Evolutionary conservation across 495 filamentous ascomycete genomes (phyloP), one percentile per base, ranked within the genome.

Genomic region (Neurospora discreta): DNA sequence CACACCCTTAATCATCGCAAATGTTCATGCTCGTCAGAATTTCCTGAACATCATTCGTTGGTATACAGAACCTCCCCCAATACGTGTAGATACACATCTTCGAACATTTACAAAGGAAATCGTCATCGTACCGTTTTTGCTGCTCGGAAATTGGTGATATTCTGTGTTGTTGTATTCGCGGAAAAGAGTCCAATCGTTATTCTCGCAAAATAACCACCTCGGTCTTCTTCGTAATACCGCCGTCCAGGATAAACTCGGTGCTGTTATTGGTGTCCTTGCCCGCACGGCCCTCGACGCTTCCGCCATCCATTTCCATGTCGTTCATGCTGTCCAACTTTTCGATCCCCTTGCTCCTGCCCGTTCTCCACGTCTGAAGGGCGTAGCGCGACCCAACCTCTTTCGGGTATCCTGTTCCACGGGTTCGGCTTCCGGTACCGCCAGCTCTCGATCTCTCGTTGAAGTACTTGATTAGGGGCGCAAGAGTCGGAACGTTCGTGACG

Each of bases 381-480:
- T 77, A 76, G 15, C 71, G 71, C 7, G 71, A 70, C 3, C 77
- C 78, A 1, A 73, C 46, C 6, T 73, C 38, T 0, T 58, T n/a
- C 5, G 91, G 90, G 16, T 87, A 80, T 68, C 88, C 90, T 26
- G 65, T 38, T 2, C 67, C 68, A 26, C 38, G 26, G 39, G 77
- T 87, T n/a, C 74, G 77, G 30, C 73, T 75, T 8, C 42, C 41
- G 18, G 70, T 70, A 30, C 69, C 43, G 71, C 67, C 69, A 0
- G 39, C 9, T 39, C 67, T 70, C 13, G 74, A 72, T n/a, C 80
- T 78, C 20, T 78, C 76, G 65, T 69, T 73, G 68, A 82, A 82
- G 69, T 82, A 78, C 60, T 77, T 83, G 77, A 88, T 80, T 16
- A 87, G 77, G 15, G 86, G 85, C 0, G 84, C 82, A 72, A 86